Evolutionary conservation across 805 yeast genomes (phyloP).

Genomic region (Cyberlindnera euphorbiae): DNA sequence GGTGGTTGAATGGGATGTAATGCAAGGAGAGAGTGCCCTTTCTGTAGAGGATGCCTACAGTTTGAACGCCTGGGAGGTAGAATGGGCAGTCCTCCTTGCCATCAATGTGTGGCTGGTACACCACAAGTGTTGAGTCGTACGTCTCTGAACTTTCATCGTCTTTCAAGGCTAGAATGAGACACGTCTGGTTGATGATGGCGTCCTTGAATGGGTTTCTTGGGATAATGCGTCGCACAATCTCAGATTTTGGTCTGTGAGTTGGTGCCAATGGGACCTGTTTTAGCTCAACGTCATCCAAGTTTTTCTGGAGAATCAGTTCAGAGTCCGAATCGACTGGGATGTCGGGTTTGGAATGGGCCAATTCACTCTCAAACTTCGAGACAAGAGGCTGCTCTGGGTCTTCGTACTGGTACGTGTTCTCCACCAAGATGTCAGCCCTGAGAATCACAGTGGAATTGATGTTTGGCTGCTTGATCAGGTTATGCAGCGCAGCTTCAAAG

Average conservation of each 20-base stretch:
- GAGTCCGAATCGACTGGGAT: slow-evolving; percentile 24
- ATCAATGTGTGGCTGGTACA: slow-evolving; percentile 74
- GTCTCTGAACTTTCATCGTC: slow-evolving; percentile 17
- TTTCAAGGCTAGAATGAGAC: slow-evolving; percentile 44
- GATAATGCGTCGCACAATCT: slow-evolving; percentile 76
- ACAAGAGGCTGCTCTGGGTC: slow-evolving; percentile 23
- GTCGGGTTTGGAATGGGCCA: slow-evolving; percentile 29
- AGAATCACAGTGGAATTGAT: slow-evolving; percentile 88
- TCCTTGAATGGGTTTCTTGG: slow-evolving; percentile 91
- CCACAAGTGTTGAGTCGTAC: slow-evolving; percentile 46
- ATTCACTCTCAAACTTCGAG: slow-evolving; percentile 21
- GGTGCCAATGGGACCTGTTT: slow-evolving; percentile 27
- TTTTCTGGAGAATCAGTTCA: slow-evolving; percentile 26
- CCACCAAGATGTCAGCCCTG: slow-evolving; percentile 76
- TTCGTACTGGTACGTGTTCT: slow-evolving; percentile 36
- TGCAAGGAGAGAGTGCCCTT: slow-evolving; percentile 57
- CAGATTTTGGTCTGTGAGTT: slow-evolving; percentile 34
- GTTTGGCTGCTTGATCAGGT: slow-evolving; percentile 77
- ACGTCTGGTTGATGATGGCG: slow-evolving; percentile 78
- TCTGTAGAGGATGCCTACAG: slow-evolving; percentile 62
- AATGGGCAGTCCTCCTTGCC: slow-evolving; percentile 65
- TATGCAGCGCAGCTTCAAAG: slow-evolving; percentile 72
- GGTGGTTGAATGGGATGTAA: slow-evolving; percentile 55
- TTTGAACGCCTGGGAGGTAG: slow-evolving; percentile 81
- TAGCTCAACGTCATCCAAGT: slow-evolving; percentile 39